Evolutionary conservation across 2,329 filamentous ascomycete species (phyloP).

Genomic region (Aspergillus quadrilineatus): DNA sequence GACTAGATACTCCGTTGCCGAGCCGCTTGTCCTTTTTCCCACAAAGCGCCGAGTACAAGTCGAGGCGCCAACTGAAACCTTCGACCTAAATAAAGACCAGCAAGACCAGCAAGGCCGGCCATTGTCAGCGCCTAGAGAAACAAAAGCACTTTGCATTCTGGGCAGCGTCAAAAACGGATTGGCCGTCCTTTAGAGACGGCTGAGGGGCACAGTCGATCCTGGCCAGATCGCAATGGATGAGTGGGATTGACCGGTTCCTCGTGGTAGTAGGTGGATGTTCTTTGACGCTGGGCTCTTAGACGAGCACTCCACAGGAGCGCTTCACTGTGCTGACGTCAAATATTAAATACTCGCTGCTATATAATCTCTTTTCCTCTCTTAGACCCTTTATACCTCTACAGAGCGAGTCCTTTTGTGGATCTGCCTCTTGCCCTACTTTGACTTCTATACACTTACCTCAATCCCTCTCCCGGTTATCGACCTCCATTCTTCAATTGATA

Average conservation of each 20-base stretch:
- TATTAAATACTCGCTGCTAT: not conserved
- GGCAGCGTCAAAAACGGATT: constrained; percentile 4
- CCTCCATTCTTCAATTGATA: no score
- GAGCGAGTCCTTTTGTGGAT: no score
- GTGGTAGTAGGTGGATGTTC: not conserved
- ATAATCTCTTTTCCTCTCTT: not conserved
- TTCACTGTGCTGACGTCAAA: constrained; percentile 23
- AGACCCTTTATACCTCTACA: not conserved
- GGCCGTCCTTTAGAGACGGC: constrained; percentile 1
- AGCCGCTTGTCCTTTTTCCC: not conserved
- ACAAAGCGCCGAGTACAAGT: not conserved
- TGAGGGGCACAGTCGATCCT: not conserved
- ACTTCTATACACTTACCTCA: no score
- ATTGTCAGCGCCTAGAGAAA: constrained; percentile 4
- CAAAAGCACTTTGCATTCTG: not conserved
- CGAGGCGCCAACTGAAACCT: constrained; percentile 6
- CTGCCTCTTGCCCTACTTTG: no score
- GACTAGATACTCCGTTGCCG: not conserved
- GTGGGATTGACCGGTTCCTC: not conserved
- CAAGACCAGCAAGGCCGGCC: not conserved
- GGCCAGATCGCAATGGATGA: constrained; percentile 1
- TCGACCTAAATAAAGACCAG: not conserved
- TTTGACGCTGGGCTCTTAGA: constrained; percentile 9
- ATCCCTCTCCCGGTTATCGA: no score
- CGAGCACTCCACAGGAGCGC: constrained; percentile 14